Percentiles rank a stretch among this genome's conserved stretches.
Conservation (phyloP, 2,329 filamentous ascomycete genomes). For the Cadophora sp. region DNA sequence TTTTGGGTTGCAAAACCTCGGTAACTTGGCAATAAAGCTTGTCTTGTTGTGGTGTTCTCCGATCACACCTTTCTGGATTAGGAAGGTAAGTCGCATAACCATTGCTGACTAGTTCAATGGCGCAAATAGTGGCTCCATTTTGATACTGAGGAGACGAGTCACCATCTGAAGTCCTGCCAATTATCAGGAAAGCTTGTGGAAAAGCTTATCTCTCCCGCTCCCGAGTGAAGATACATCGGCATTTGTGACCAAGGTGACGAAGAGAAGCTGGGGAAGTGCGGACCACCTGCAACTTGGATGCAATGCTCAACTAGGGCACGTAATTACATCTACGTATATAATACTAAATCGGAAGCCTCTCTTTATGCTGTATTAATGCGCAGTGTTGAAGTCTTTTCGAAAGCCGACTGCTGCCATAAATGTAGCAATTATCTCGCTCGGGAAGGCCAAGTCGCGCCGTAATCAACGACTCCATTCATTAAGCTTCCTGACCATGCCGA, state of each 20-base stretch:
- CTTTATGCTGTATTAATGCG: too few relatives aligned
- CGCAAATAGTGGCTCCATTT: background rate
- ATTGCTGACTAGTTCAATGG: background rate
- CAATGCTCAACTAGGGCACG: background rate
- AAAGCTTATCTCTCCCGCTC: constrained; percentile 5
- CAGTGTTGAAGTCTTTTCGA: too few relatives aligned
- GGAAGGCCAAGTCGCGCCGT: too few relatives aligned
- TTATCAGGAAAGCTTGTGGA: background rate
- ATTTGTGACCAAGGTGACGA: background rate
- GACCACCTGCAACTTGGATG: background rate
- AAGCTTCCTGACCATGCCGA: background rate
- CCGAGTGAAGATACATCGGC: background rate
- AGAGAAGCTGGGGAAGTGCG: background rate
- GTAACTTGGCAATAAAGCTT: background rate
- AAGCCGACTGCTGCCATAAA: too few relatives aligned
- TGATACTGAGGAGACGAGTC: background rate
- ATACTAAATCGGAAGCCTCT: too few relatives aligned
- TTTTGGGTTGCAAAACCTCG: background rate
- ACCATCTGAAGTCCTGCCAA: background rate
- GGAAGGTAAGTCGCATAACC: background rate
- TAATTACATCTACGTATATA: background rate
- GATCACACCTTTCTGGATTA: background rate
- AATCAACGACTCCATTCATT: background rate
- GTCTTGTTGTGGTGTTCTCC: constrained; percentile 3
- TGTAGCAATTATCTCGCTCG: too few relatives aligned